Evolutionary conservation across 225 moss, liverwort and hornwort species (phyloP).

Genomic region (Ulota crispa): DNA sequence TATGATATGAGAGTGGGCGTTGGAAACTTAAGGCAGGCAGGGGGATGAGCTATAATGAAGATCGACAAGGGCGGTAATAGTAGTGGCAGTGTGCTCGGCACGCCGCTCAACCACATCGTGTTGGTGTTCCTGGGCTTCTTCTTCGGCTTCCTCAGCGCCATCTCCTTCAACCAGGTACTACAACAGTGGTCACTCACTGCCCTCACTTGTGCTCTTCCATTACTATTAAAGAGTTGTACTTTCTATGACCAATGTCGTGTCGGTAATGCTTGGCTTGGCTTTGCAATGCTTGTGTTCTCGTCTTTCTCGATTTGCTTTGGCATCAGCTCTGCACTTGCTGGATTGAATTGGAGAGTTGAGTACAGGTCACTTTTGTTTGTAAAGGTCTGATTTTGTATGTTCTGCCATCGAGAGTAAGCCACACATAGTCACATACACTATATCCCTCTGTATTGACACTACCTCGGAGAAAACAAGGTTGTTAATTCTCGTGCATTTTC

Average conservation of each 20-base stretch:
- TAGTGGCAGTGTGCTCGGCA: slow-evolving; percentile 43
- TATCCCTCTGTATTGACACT: neutral
- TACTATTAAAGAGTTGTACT: no score
- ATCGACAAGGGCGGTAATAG: slow-evolving; percentile 46
- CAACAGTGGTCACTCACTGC: no score
- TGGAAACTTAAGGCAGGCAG: neutral
- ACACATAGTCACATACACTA: neutral
- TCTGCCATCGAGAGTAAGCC: neutral
- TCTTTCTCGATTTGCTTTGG: neutral
- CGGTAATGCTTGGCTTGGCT: neutral
- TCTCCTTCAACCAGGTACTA: slow-evolving; percentile 54
- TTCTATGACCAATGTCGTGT: neutral
- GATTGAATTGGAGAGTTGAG: neutral
- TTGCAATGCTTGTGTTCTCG: neutral
- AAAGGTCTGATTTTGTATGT: neutral
- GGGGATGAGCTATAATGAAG: slow-evolving; percentile 48
- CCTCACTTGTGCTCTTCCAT: no score
- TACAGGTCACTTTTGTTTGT: neutral
- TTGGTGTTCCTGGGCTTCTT: slow-evolving; percentile 46
- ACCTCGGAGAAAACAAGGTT: neutral
- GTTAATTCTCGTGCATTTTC: no score
- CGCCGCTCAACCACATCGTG: slow-evolving; percentile 45
- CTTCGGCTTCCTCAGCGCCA: slow-evolving; percentile 61
- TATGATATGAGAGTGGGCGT: neutral
- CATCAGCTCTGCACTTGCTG: neutral